Evolutionary conservation across 202 grass and related monocot genomes (phyloP).

Genomic region (Panicum virgatum): DNA sequence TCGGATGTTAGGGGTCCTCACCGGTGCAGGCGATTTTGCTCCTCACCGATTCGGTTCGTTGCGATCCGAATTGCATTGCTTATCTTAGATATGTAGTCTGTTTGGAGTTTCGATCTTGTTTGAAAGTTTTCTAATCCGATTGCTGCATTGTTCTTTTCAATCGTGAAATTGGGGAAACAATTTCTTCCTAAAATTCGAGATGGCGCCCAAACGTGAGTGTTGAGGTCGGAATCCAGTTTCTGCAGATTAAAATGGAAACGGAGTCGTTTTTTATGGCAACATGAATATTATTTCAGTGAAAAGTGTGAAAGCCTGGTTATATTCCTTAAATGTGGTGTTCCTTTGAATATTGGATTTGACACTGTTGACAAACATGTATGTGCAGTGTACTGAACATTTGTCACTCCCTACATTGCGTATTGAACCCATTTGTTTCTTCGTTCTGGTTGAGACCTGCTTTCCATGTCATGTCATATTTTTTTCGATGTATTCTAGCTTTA

Average conservation of each 20-base stretch:
- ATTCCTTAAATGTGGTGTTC: slow-evolving; percentile 11
- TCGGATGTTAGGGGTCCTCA: background rate
- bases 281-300: background rate
- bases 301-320: background rate
- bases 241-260: background rate
- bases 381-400: slow-evolving; percentile 8
- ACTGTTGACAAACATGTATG: slow-evolving; percentile 2
- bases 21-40: background rate
- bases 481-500: background rate
- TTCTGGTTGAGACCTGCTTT: background rate
- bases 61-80: background rate
- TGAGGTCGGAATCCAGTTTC: background rate
- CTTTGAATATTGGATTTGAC: background rate
- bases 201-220: background rate
- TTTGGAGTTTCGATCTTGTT: slow-evolving; percentile 17
- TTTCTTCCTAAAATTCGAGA: background rate
- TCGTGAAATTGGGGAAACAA: background rate
- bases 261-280: background rate
- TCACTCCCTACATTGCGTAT: background rate
- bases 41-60: background rate
- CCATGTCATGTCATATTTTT: background rate
- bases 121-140: background rate
- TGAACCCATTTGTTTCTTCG: background rate
- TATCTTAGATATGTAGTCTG: background rate
- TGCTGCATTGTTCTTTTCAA: background rate